These are phyloP conservation scores for Calonectria montana DNA, from an alignment of 2,329 filamentous ascomycete species.

Conservation along the genomic window DNA sequence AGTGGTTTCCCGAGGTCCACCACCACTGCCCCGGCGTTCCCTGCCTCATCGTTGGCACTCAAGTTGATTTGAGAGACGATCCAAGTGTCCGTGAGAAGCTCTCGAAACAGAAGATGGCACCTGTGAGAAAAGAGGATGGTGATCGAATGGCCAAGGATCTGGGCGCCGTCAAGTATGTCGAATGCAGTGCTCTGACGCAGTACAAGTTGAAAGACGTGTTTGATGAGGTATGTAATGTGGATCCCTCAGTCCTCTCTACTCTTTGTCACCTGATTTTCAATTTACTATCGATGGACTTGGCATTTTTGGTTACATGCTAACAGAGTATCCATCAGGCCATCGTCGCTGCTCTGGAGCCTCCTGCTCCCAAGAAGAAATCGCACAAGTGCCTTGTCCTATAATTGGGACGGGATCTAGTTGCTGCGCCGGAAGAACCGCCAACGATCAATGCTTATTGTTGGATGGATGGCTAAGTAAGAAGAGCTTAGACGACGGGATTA, in stretches of 20 bases:
- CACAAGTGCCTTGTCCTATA: constrained; percentile 79
- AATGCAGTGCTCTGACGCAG: constrained; percentile 97
- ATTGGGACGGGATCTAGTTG: constrained; percentile 30
- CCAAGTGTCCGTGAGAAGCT: constrained; percentile 89
- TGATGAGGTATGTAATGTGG: constrained; percentile 80
- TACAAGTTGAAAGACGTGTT: constrained; percentile 99
- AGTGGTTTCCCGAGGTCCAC: constrained; percentile 98
- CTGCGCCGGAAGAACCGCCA: constrained; percentile 24
- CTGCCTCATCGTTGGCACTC: constrained; percentile 96
- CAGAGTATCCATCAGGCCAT: constrained; percentile 75
- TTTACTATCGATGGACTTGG: neutral
- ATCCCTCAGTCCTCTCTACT: neutral
- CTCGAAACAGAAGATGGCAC: constrained; percentile 94
- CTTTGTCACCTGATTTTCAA: neutral
- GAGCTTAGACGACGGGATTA: constrained; percentile 26
- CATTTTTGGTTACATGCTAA: constrained; percentile 23
- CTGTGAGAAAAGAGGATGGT: constrained; percentile 91
- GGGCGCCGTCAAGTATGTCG: constrained; percentile 98
- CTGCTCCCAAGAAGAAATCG: constrained; percentile 80
- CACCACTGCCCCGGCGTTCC: constrained; percentile 98
- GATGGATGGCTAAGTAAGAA: constrained; percentile 25
- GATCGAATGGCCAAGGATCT: constrained; percentile 97
- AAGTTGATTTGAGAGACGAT: constrained; percentile 95
- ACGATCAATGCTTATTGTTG: constrained; percentile 25
- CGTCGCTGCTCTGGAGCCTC: constrained; percentile 92